Evolutionary conservation across 2,329 filamentous ascomycete genomes (phyloP).

Genomic region (Sporothrix sp.): DNA sequence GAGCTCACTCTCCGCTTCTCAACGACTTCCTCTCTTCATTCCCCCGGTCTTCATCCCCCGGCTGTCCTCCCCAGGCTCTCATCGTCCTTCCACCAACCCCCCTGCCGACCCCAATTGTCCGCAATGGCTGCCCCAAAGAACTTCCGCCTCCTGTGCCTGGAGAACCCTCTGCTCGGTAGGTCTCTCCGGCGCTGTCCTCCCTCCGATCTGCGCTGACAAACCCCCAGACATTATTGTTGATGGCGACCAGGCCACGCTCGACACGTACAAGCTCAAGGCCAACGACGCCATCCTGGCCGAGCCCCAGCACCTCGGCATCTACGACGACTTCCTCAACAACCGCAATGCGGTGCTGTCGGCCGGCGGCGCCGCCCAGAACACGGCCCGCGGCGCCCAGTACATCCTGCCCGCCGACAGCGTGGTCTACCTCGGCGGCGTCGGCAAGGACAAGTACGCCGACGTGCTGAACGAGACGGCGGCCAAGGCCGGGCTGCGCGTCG

Average conservation of each 20-base stretch:
- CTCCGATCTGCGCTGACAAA: not conserved
- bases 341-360: slow-evolving; percentile 90
- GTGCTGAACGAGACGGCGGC: slow-evolving; percentile 78
- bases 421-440: slow-evolving; percentile 87
- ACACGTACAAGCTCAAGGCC: slow-evolving; percentile 88
- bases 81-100: not conserved
- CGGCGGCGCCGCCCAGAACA: slow-evolving; percentile 95
- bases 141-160: slow-evolving; percentile 83
- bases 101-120: slow-evolving; percentile 9
- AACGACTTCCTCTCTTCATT: not conserved
- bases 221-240: slow-evolving; percentile 74
- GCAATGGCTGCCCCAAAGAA: slow-evolving; percentile 67
- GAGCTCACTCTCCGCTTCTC: not conserved
- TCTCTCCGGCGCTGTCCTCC: slow-evolving; percentile 14
- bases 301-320: slow-evolving; percentile 79
- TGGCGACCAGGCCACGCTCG: slow-evolving; percentile 73
- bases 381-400: slow-evolving; percentile 92
- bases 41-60: too few species aligned
- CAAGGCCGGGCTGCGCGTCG: slow-evolving; percentile 79
- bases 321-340: slow-evolving; percentile 88
- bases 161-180: slow-evolving; percentile 93
- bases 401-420: slow-evolving; percentile 82
- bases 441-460: slow-evolving; percentile 90
- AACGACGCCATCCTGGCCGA: slow-evolving; percentile 97
- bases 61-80: too few species aligned